phyloP scores from a whole-genome alignment of 2,329 filamentous ascomycete species.

The Tolypocladium capitatum region DNA sequence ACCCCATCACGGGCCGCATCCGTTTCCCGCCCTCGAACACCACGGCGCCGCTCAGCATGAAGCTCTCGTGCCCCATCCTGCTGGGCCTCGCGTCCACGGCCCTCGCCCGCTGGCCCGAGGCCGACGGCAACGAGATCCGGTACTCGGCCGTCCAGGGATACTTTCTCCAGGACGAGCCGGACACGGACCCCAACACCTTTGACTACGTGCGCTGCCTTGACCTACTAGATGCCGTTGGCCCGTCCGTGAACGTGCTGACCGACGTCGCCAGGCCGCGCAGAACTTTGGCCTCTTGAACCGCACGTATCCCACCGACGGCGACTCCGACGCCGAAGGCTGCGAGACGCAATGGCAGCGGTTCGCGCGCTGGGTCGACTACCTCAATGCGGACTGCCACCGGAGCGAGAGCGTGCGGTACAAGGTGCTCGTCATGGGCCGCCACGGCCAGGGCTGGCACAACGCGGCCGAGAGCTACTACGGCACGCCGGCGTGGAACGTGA shows the following conservation, averaged over 20 bases:
- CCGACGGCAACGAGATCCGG: slow-evolving; percentile 31
- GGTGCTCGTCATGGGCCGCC: slow-evolving; percentile 54
- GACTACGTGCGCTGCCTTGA: slow-evolving; percentile 41
- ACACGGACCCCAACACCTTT: slow-evolving; percentile 42
- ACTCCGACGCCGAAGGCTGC: slow-evolving; percentile 21
- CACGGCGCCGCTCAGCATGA: slow-evolving; percentile 13
- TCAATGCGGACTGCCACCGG: slow-evolving; percentile 30
- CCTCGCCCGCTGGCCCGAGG: slow-evolving; percentile 16
- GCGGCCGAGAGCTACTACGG: slow-evolving; percentile 53
- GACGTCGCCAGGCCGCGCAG: slow-evolving; percentile 30
- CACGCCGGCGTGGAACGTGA: slow-evolving; percentile 54
- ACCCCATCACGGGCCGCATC: neutral
- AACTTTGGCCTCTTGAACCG: slow-evolving; percentile 56
- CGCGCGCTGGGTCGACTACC: slow-evolving; percentile 36
- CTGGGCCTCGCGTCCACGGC: slow-evolving; percentile 15
- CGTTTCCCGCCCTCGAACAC: neutral
- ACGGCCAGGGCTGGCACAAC: slow-evolving; percentile 55
- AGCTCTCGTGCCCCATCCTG: slow-evolving; percentile 15
- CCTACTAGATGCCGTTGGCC: neutral
- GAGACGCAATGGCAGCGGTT: slow-evolving; percentile 56
- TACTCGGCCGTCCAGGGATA: slow-evolving; percentile 48
- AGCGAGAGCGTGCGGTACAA: slow-evolving; percentile 44
- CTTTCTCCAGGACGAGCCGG: slow-evolving; percentile 49
- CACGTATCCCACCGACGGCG: slow-evolving; percentile 42
- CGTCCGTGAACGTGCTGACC: neutral